Percentiles rank a stretch among this genome's conserved stretches.
These are phyloP conservation scores for Phytophthora tubulina DNA, from an alignment of 352 stramenopile genomes.

Conservation along the genomic window DNA sequence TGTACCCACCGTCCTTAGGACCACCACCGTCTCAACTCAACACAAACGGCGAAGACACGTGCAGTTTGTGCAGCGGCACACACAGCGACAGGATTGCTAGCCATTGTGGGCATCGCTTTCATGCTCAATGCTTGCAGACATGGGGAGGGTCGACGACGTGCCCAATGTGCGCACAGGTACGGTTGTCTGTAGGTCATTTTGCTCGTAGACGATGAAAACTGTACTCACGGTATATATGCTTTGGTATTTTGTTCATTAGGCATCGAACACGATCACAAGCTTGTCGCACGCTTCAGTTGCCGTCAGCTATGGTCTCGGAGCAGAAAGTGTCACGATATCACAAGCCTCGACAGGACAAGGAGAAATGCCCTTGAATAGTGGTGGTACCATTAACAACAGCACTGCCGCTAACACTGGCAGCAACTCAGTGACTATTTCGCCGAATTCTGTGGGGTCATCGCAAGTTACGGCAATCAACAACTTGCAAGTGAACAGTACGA, in stretches of 20 bases:
- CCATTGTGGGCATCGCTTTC: slow-evolving; percentile 77
- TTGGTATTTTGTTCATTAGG: slow-evolving; percentile 22
- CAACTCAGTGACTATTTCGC: slow-evolving; percentile 40
- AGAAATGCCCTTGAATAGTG: slow-evolving; percentile 36
- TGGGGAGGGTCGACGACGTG: slow-evolving; percentile 71
- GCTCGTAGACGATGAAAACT: slow-evolving; percentile 1
- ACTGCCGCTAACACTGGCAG: slow-evolving; percentile 25
- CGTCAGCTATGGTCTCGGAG: slow-evolving; percentile 36
- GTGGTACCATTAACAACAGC: slow-evolving; percentile 39
- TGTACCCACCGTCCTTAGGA: slow-evolving; percentile 42
- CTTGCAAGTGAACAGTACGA: slow-evolving; percentile 29
- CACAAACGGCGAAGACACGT: slow-evolving; percentile 41
- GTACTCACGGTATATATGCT: slow-evolving; percentile 18
- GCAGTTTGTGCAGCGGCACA: slow-evolving; percentile 54
- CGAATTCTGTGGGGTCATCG: slow-evolving; percentile 33
- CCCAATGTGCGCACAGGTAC: slow-evolving; percentile 60
- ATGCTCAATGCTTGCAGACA: slow-evolving; percentile 67
- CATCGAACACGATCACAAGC: slow-evolving; percentile 45
- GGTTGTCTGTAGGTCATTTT: background rate
- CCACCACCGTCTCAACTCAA: slow-evolving; percentile 32
- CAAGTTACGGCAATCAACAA: slow-evolving; percentile 36
- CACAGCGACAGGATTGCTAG: slow-evolving; percentile 62
- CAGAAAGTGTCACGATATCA: slow-evolving; percentile 32
- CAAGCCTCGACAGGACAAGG: slow-evolving; percentile 35
- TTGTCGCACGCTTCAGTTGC: slow-evolving; percentile 18